Base-by-base conservation (phyloP, 805 yeast species). In the Nakazawaea pomicola region DNA sequence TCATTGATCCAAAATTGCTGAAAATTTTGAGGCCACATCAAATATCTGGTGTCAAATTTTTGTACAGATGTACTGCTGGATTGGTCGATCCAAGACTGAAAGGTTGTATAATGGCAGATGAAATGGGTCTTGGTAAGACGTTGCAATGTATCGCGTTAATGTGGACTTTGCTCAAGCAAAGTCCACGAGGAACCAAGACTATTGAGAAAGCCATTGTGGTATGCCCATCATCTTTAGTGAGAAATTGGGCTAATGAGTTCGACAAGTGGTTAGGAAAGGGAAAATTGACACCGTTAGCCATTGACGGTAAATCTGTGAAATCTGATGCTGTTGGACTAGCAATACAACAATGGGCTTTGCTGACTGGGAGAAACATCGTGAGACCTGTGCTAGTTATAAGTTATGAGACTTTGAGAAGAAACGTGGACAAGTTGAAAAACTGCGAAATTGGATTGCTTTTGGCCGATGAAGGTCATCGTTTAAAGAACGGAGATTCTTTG, bases 31-130 rank as follows among this genome's bases (percentile, higher is more conserved):
- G 99, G 49, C 99, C 99, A 1, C 99, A 93, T 67, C 99, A 93
- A 60, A 80, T 93, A 4, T 95, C 91, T 36, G 99, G 99, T 48
- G 96, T 91, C 31, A 78, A 86, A 58, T 93, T 93, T 57, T 64
- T 93, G 44, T 93, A 89, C 54, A 65, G 90, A 41, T 91, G 99
- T 61, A 88, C 95, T 0, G 74, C 96, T 1, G 99, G 99, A 0
- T 62, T 90, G 25, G 74, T 82, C 20, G 88, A 83, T 56, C 74
- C 87, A 6, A 70, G 83, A 25, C 97, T 97, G 0, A 78, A 83
- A 54, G 99, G 99, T 3, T 91, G 97, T 56, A 91, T 91, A 38
- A 91, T 91, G 98, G 97, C 97, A 0, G 97, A 89, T 63, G 97
- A 86, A 60, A 89, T 89, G 97, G 97, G 96, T 4, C 67, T 88